Percentiles rank a stretch among this genome's conserved stretches.
Evolutionary conservation across 2,329 filamentous ascomycete genomes (phyloP).

Genomic region (Pseudophaeomoniella oleicola): DNA sequence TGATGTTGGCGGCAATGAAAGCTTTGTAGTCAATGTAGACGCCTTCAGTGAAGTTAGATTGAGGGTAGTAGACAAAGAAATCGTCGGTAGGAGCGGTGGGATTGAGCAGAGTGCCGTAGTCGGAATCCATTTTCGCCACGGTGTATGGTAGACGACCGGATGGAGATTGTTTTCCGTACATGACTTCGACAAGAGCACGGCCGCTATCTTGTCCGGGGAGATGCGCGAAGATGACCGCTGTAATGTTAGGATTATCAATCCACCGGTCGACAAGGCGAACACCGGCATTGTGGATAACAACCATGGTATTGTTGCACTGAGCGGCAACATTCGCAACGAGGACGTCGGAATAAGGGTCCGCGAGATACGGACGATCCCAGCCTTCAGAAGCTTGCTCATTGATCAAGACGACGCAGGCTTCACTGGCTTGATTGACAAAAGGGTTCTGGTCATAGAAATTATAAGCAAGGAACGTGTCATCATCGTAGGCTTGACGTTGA

Average conservation of each 20-base stretch:
- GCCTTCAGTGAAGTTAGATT: slow-evolving; percentile 32
- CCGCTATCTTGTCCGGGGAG: slow-evolving; percentile 52
- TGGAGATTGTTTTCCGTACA: slow-evolving; percentile 43
- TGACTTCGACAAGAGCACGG: slow-evolving; percentile 36
- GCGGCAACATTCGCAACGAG: slow-evolving; percentile 43
- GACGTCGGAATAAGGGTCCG: slow-evolving; percentile 33
- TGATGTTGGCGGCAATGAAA: slow-evolving; percentile 28
- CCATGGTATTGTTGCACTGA: slow-evolving; percentile 47
- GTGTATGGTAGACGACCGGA: slow-evolving; percentile 45
- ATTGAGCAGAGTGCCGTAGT: slow-evolving; percentile 36
- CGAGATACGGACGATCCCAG: slow-evolving; percentile 20
- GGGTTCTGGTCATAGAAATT: slow-evolving; percentile 20
- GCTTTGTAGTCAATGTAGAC: slow-evolving; percentile 40
- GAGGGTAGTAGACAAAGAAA: slow-evolving; percentile 11
- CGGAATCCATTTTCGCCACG: slow-evolving; percentile 38
- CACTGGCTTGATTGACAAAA: slow-evolving; percentile 18
- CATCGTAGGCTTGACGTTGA: slow-evolving; percentile 34
- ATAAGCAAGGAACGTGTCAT: slow-evolving; percentile 17
- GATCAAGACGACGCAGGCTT: slow-evolving; percentile 27
- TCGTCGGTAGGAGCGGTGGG: slow-evolving; percentile 18
- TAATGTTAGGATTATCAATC: slow-evolving; percentile 49
- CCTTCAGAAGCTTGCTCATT: slow-evolving; percentile 34
- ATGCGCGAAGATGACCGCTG: slow-evolving; percentile 48
- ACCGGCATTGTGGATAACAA: slow-evolving; percentile 51
- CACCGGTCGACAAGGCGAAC: slow-evolving; percentile 45